Conservation (phyloP, 805 yeast species). For the Naumovozyma castellii region DNA sequence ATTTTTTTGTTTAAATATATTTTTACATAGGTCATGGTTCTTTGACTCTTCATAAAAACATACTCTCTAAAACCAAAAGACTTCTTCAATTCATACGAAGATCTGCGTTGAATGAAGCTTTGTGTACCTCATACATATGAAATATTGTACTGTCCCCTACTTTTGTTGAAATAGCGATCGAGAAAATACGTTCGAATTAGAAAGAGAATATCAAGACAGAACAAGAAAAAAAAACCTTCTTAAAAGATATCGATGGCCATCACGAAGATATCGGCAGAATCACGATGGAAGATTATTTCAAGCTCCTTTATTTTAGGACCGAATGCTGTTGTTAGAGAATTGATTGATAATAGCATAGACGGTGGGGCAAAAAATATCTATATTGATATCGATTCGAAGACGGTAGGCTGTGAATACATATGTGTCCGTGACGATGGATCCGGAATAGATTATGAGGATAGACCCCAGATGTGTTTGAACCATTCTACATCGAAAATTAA, state of each 20-base stretch:
- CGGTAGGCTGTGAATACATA: slow-evolving; percentile 31
- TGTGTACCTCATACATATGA: too few species aligned
- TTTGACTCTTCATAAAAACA: too few species aligned
- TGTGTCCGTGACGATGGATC: slow-evolving; percentile 34
- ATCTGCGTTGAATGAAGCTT: too few species aligned
- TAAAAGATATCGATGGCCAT: slow-evolving; percentile 20
- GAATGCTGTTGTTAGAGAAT: slow-evolving; percentile 32
- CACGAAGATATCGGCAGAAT: slow-evolving; percentile 7
- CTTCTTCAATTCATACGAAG: too few species aligned
- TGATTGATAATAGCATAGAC: slow-evolving; percentile 36
- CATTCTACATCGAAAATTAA: slow-evolving; percentile 37
- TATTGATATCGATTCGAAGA: slow-evolving; percentile 32
- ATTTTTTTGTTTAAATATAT: slow-evolving; percentile 12
- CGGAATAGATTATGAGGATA: slow-evolving; percentile 29
- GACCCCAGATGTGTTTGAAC: slow-evolving; percentile 31
- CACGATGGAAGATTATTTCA: slow-evolving; percentile 14
- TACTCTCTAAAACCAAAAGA: too few species aligned
- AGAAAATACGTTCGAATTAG: too few species aligned
- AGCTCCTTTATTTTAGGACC: slow-evolving; percentile 31
- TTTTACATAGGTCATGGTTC: too few species aligned
- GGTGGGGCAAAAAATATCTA: slow-evolving; percentile 27
- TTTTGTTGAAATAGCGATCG: too few species aligned
- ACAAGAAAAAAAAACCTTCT: too few species aligned
- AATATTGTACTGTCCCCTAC: too few species aligned
- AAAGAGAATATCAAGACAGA: too few species aligned